Evolutionary conservation across 208 protist species (phyloP).

Genomic region (Wallacemonas collosoma): DNA sequence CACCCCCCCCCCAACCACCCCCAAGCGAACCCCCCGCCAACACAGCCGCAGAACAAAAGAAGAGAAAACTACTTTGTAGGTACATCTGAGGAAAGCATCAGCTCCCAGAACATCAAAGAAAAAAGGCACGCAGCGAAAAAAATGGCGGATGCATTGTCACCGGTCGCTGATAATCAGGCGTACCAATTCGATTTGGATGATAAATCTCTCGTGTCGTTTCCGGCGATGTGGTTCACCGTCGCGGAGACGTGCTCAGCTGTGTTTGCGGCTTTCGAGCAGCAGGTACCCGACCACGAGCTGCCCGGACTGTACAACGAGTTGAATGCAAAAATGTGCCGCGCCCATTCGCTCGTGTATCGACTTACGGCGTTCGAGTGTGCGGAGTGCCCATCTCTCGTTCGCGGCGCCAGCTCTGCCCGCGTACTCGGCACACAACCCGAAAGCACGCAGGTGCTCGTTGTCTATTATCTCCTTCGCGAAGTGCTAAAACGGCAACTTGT

Average conservation of each 20-base stretch:
- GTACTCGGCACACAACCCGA: conserved; percentile 58
- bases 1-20: too few species aligned
- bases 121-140: conserved; percentile 6
- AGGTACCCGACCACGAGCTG: conserved; percentile 30
- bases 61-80: not conserved
- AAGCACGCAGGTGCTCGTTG: conserved; percentile 79
- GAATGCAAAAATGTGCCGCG: conserved; percentile 37
- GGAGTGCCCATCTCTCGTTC: conserved; percentile 70
- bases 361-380: conserved; percentile 58
- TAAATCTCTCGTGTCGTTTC: conserved; percentile 9
- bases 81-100: too few species aligned
- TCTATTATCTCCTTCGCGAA: conserved; percentile 81
- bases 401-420: conserved; percentile 40
- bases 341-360: conserved; percentile 53
- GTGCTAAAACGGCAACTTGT: conserved; percentile 64
- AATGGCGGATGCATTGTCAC: not conserved
- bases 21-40: too few species aligned
- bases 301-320: conserved; percentile 48
- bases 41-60: not conserved
- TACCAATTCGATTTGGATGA: not conserved
- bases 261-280: conserved; percentile 25
- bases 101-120: not conserved
- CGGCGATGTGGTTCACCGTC: conserved; percentile 10
- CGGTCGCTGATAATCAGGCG: not conserved
- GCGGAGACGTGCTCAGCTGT: conserved; percentile 13